Conservation (phyloP, 306 rosid species). For the Luffa aegyptiaca region DNA sequence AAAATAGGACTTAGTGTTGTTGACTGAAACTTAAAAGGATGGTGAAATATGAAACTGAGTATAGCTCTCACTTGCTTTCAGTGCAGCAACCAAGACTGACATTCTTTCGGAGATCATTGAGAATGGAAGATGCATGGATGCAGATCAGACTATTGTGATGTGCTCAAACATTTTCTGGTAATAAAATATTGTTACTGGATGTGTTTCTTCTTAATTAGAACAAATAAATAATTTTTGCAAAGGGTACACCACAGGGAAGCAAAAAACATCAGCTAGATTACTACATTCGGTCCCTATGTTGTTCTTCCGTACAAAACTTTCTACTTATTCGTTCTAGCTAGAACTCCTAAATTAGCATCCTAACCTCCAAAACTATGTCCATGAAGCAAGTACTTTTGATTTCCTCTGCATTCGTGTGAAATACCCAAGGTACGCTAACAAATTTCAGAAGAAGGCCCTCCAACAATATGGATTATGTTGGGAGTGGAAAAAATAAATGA, state of each 20-base stretch:
- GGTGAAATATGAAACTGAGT: background rate
- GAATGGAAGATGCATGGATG: background rate
- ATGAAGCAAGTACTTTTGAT: background rate
- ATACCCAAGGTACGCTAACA: background rate
- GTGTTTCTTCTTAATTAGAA: background rate
- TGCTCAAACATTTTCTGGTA: background rate
- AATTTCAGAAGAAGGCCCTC: background rate
- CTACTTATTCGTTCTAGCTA: background rate
- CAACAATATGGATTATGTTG: background rate
- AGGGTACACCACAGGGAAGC: background rate
- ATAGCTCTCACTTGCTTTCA: background rate
- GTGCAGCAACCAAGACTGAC: background rate
- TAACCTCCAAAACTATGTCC: background rate
- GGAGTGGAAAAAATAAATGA: background rate
- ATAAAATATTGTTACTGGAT: background rate
- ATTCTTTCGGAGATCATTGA: background rate
- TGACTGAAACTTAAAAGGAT: background rate
- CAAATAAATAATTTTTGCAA: background rate
- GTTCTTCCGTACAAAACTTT: background rate
- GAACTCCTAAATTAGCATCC: background rate
- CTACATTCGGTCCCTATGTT: background rate
- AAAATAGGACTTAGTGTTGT: background rate
- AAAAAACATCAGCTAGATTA: background rate
- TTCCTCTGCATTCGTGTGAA: background rate
- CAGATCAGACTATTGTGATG: background rate